Conservation (phyloP, 768 basidiomycete species). For the Psilocybe tampanensis region DNA sequence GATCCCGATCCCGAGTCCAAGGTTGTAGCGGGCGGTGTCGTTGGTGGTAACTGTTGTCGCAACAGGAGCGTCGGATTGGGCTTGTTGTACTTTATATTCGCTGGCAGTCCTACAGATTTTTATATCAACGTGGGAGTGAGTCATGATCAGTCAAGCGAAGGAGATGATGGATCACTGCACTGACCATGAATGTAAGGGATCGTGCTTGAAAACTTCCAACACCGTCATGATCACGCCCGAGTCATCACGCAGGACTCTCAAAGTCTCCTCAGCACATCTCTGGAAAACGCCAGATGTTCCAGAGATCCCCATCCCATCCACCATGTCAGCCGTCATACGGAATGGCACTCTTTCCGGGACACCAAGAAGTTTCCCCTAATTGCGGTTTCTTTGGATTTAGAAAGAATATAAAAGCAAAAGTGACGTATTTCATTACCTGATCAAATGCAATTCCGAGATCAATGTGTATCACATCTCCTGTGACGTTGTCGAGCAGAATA, state of each 20-base stretch:
- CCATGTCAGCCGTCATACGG: slow-evolving; percentile 90
- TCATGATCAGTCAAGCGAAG: not conserved
- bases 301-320: slow-evolving; percentile 91
- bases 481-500: slow-evolving; percentile 81
- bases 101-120: slow-evolving; percentile 67
- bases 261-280: slow-evolving; percentile 91
- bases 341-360: slow-evolving; percentile 93
- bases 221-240: slow-evolving; percentile 93
- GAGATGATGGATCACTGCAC: slow-evolving; percentile 18
- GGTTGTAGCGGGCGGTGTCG: slow-evolving; percentile 29
- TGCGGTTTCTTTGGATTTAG: not conserved
- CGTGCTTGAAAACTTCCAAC: slow-evolving; percentile 95
- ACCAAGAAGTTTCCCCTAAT: slow-evolving; percentile 74
- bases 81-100: slow-evolving; percentile 70
- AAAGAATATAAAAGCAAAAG: not conserved
- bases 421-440: slow-evolving; percentile 57
- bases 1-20: slow-evolving; percentile 48
- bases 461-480: slow-evolving; percentile 92
- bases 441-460: slow-evolving; percentile 98
- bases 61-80: slow-evolving; percentile 47
- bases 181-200: slow-evolving; percentile 92
- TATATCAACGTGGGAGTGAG: not conserved
- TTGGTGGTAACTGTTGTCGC: slow-evolving; percentile 19
- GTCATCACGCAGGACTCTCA: slow-evolving; percentile 85
- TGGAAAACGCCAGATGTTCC: slow-evolving; percentile 95